Evolutionary conservation across 1,284 basidiomycete species (phyloP).

Genomic region (Moesziomyces sp.): DNA sequence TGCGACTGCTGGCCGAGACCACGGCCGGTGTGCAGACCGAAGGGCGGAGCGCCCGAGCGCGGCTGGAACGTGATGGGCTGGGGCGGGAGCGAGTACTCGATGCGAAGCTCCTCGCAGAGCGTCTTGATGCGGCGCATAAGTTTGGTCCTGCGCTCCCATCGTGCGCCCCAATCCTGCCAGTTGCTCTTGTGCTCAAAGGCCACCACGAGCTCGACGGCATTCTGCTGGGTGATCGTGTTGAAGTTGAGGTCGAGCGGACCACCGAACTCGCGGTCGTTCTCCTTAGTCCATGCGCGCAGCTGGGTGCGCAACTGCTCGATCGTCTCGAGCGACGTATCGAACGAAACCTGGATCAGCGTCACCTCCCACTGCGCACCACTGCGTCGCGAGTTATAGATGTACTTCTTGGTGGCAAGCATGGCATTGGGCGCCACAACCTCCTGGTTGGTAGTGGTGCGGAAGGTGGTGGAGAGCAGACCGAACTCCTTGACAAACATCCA

Average conservation of each 20-base stretch:
- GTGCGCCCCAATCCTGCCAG: conserved; percentile 87
- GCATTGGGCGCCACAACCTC: conserved; percentile 83
- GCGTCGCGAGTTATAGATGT: conserved; percentile 74
- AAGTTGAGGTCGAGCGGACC: conserved; percentile 66
- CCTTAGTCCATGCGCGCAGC: conserved; percentile 74
- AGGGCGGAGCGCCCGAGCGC: conserved; percentile 38
- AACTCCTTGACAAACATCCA: conserved; percentile 71
- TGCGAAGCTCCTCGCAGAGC: conserved; percentile 50
- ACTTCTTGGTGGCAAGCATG: conserved; percentile 77
- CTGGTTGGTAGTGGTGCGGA: conserved; percentile 80
- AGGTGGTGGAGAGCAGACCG: conserved; percentile 82
- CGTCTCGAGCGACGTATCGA: conserved; percentile 67
- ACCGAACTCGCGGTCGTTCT: conserved; percentile 74
- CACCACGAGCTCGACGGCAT: conserved; percentile 68
- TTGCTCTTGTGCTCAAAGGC: conserved; percentile 83
- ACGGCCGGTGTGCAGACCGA: conserved; percentile 22
- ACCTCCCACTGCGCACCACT: conserved; percentile 77
- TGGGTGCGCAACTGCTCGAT: conserved; percentile 76
- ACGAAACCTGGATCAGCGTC: conserved; percentile 70
- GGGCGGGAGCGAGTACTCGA: conserved; percentile 55
- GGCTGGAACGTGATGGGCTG: conserved; percentile 63
- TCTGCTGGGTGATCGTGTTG: conserved; percentile 65
- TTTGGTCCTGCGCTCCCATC: conserved; percentile 70
- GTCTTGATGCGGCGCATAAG: conserved; percentile 62
- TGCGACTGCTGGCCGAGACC: conserved; percentile 2